Evolutionary conservation across 768 basidiomycete species (phyloP).

Genomic region (Suillus lakei): DNA sequence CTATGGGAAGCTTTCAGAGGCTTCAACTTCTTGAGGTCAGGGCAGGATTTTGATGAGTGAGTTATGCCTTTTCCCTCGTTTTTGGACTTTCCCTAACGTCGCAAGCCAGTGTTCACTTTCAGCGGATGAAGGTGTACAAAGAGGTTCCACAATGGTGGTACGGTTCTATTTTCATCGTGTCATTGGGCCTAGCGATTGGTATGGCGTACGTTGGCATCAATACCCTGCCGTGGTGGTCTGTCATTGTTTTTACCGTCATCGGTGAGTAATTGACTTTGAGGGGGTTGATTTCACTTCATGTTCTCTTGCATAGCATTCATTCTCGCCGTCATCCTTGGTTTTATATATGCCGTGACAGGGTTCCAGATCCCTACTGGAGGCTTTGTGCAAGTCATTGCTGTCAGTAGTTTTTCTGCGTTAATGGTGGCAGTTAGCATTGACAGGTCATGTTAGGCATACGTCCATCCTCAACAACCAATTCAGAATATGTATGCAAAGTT

Average conservation of each 20-base stretch:
- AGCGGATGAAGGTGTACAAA: conserved; percentile 55
- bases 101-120: conserved; percentile 18
- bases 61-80: background rate
- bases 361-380: conserved; percentile 17
- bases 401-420: conserved; percentile 10
- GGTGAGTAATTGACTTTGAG: conserved; percentile 24
- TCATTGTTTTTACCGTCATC: conserved; percentile 50
- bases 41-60: conserved; percentile 12
- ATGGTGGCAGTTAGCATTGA: conserved; percentile 11
- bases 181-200: conserved; percentile 54
- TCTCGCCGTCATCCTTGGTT: conserved; percentile 45
- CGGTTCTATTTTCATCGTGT: conserved; percentile 45
- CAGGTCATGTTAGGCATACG: conserved; percentile 29
- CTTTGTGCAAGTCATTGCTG: conserved; percentile 20
- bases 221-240: conserved; percentile 58
- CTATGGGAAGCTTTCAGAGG: conserved; percentile 25
- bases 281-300: conserved; percentile 26
- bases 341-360: conserved; percentile 31
- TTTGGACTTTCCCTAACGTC: conserved; percentile 1
- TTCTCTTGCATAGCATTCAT: conserved; percentile 24
- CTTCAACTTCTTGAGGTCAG: conserved; percentile 32
- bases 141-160: conserved; percentile 64
- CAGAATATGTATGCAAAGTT: conserved; percentile 57
- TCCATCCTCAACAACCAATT: conserved; percentile 19
- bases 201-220: conserved; percentile 43